phyloP scores from a whole-genome alignment of 2,329 filamentous ascomycete species.

The Trichophyton schoenleinii region DNA sequence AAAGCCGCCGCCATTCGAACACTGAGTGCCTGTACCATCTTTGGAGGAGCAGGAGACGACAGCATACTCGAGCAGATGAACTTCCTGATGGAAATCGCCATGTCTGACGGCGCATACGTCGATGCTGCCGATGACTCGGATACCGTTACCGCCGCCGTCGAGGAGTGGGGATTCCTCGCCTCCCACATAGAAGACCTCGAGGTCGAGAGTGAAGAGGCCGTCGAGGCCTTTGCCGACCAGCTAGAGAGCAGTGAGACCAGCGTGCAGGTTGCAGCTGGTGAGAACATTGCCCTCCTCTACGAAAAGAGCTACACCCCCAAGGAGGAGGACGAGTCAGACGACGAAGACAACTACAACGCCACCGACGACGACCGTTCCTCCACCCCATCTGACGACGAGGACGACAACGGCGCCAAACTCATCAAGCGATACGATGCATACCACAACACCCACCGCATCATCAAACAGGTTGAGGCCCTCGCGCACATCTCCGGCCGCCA shows the following conservation, averaged over 20 bases:
- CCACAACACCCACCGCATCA: slow-evolving; percentile 49
- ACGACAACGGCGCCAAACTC: slow-evolving; percentile 30
- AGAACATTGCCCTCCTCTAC: slow-evolving; percentile 71
- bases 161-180: slow-evolving; percentile 68
- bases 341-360: slow-evolving; percentile 34
- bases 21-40: slow-evolving; percentile 59
- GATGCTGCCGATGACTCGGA: slow-evolving; percentile 57
- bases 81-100: slow-evolving; percentile 63
- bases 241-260: slow-evolving; percentile 59
- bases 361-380: slow-evolving; percentile 34
- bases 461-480: slow-evolving; percentile 47
- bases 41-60: slow-evolving; percentile 58
- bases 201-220: slow-evolving; percentile 55
- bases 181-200: slow-evolving; percentile 65
- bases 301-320: slow-evolving; percentile 55
- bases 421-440: slow-evolving; percentile 57
- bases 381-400: slow-evolving; percentile 21
- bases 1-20: slow-evolving; percentile 64
- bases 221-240: slow-evolving; percentile 75
- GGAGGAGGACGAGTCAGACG: slow-evolving; percentile 43
- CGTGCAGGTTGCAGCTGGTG: slow-evolving; percentile 65
- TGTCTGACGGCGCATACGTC: slow-evolving; percentile 63
- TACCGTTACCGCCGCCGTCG: slow-evolving; percentile 61
- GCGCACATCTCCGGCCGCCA: slow-evolving; percentile 48
- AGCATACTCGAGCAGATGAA: slow-evolving; percentile 60